Conservation (phyloP, 257 asterid genomes). For the Apocynum venetum region DNA sequence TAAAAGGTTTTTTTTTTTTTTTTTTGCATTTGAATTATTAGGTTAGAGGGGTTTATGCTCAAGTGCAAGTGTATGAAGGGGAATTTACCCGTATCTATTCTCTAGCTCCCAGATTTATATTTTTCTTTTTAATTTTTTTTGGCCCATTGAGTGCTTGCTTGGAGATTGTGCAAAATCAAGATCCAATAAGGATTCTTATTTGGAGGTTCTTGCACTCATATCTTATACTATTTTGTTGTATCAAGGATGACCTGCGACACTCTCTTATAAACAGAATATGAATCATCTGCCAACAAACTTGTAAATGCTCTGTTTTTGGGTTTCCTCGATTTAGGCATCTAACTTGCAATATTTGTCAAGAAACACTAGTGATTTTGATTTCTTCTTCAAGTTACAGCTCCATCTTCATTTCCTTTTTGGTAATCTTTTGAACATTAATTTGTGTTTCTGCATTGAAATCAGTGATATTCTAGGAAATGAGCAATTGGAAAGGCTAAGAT, state of each 20-base stretch:
- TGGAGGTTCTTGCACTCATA: neutral
- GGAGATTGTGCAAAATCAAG: constrained; percentile 1
- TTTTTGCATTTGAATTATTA: no score
- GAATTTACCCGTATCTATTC: no score
- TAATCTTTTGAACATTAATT: neutral
- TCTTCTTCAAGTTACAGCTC: neutral
- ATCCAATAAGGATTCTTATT: neutral
- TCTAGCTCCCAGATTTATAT: no score
- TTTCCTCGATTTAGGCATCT: neutral
- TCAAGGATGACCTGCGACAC: neutral
- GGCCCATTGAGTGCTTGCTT: neutral
- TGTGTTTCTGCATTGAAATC: neutral
- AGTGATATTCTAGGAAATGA: neutral
- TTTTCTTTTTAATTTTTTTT: no score
- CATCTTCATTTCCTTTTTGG: neutral
- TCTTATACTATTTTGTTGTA: neutral
- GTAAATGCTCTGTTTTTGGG: neutral
- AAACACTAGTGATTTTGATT: neutral
- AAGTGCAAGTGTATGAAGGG: no score
- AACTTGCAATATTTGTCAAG: neutral
- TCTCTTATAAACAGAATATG: neutral
- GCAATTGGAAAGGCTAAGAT: neutral
- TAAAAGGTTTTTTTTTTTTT: no score
- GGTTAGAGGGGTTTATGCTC: no score
- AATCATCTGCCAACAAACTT: neutral